Evolutionary conservation across 352 stramenopile genomes (phyloP), one percentile per base, ranked within the genome.

Genomic region (Phytophthora pistaciae): DNA sequence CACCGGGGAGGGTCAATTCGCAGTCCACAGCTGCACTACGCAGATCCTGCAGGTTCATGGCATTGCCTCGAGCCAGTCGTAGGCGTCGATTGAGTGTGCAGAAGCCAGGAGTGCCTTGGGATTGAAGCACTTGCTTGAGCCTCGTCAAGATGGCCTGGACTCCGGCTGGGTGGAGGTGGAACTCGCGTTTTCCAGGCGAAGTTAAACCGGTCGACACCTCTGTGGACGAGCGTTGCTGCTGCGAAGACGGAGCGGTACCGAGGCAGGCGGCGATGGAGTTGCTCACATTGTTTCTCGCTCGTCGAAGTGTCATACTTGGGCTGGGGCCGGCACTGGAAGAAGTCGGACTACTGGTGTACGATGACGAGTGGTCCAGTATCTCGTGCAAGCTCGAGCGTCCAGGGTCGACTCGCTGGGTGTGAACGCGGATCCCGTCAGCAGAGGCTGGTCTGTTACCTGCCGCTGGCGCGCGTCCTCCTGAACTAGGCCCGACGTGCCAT

Each of bases 1-100:
- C 64, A 9, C 69, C 64, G 9, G 69, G 69, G 5, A 80, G 33
- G 7, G 87, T 75, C 46, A 96, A 67, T 18, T 83, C 72, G 23
- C 83, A 84, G 13, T 90, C 85, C 20, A 60, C 62, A 48, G 95
- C 78, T 16, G 80, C 85, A 56, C 84, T 81, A 23, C 88, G 83
- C 63, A 98, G 96, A 64, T 97, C 92, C 54, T 63, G 53, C 20
- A 95, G 60, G 70, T 87, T 92, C 31, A 98, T 68, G 9, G 72
- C 84, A 61, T 91, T 95, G 44, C 83, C 77, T 59, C 69, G 64
- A 55, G 44, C 25, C n/a, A 53, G 58, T 29, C 55, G 69, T 11
- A 76, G 53, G 20, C 69, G 69, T 42, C 91, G 85, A 40, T 78
- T 91, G 23, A 97, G 74, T 3, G 85, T 84, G 56, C 90, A 93